Evolutionary conservation across 1,139 yeast genomes (phyloP).

Genomic region (Candida tropicalis): DNA sequence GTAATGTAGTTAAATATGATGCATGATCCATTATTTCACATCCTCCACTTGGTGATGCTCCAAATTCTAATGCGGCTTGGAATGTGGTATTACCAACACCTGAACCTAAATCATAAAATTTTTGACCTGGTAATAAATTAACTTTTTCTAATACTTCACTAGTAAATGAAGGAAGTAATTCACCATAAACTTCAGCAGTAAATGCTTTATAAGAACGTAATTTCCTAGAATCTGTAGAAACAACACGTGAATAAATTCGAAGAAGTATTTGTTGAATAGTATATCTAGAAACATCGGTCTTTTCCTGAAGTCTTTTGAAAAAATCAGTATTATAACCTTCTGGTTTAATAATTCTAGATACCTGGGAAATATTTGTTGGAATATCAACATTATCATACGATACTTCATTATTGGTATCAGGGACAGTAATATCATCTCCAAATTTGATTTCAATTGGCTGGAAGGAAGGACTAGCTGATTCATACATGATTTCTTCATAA

Average conservation of each 20-base stretch:
- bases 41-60: slow-evolving; percentile 77
- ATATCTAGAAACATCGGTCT: slow-evolving; percentile 51
- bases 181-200: slow-evolving; percentile 92
- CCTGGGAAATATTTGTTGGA: slow-evolving; percentile 13
- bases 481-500: slow-evolving; percentile 25
- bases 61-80: slow-evolving; percentile 87
- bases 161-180: slow-evolving; percentile 76
- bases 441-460: slow-evolving; percentile 10
- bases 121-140: slow-evolving; percentile 51
- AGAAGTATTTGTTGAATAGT: slow-evolving; percentile 70
- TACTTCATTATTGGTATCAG: no score
- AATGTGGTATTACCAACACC: slow-evolving; percentile 93
- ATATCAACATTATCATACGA: slow-evolving; percentile 4
- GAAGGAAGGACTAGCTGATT: slow-evolving; percentile 18
- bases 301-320: slow-evolving; percentile 32
- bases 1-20: slow-evolving; percentile 64
- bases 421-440: slow-evolving; percentile 6
- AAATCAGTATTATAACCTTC: slow-evolving; percentile 27
- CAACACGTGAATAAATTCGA: slow-evolving; percentile 74
- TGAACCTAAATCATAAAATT: slow-evolving; percentile 84
- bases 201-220: slow-evolving; percentile 79
- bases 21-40: slow-evolving; percentile 90
- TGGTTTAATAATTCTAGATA: slow-evolving; percentile 19
- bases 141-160: slow-evolving; percentile 71
- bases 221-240: slow-evolving; percentile 70